phyloP scores from a whole-genome alignment of 768 basidiomycete genomes.

The Mycena epipterygia region DNA sequence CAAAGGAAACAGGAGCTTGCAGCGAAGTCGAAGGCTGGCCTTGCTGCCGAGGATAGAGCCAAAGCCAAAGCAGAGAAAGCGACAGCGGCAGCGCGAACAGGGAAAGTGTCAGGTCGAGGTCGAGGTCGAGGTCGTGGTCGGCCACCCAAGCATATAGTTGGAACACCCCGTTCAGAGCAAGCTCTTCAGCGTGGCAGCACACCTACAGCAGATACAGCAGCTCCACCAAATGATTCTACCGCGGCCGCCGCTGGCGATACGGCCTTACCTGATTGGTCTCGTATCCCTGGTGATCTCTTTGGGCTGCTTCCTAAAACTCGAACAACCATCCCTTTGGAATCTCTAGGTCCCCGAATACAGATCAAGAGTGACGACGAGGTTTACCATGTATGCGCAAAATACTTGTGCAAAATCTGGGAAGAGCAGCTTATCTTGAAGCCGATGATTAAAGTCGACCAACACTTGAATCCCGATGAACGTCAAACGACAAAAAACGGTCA shows the following conservation, averaged over 20 bases:
- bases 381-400: not conserved
- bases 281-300: not conserved
- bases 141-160: no score
- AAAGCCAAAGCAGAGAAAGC: not conserved
- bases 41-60: not conserved
- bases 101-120: no score
- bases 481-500: not conserved
- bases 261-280: no score
- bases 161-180: no score
- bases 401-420: constrained; percentile 18
- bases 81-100: no score
- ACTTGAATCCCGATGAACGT: not conserved
- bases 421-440: constrained; percentile 15
- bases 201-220: no score
- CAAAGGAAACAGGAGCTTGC: not conserved
- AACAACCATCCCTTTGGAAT: not conserved
- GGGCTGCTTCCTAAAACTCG: not conserved
- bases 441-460: constrained; percentile 1
- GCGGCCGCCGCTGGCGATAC: no score
- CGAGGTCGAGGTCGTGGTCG: no score
- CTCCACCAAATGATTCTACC: no score
- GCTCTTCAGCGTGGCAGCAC: no score
- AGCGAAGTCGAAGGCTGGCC: not conserved
- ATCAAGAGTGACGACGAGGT: not conserved
- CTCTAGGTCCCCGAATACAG: not conserved